Evolutionary conservation across 2,329 filamentous ascomycete species (phyloP).

Genomic region (Ambrosiella beaveri): DNA sequence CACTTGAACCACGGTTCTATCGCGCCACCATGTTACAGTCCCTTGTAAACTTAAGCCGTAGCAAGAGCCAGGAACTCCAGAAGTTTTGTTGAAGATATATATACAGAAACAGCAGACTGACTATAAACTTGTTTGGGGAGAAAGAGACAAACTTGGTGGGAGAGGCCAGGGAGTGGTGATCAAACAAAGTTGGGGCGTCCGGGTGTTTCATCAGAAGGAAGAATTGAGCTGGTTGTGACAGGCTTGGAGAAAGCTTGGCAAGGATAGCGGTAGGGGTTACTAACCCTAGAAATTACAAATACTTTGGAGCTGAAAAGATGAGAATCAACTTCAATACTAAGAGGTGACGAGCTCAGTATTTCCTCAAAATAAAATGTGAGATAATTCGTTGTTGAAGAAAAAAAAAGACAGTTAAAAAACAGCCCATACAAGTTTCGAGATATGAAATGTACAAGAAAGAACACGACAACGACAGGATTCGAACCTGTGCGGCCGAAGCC

Average conservation of each 20-base stretch:
- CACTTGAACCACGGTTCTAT: no score
- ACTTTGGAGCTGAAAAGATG: no score
- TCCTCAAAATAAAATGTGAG: not conserved
- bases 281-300: not conserved
- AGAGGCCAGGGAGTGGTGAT: slow-evolving; percentile 1
- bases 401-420: not conserved
- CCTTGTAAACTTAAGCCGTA: no score
- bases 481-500: slow-evolving; percentile 11
- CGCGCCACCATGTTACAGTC: no score
- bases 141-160: not conserved
- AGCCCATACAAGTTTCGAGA: not conserved
- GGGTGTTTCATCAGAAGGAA: slow-evolving; percentile 4
- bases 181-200: slow-evolving; percentile 9
- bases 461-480: slow-evolving; percentile 10
- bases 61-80: no score
- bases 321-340: no score
- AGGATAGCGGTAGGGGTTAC: not conserved
- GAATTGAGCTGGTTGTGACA: slow-evolving; percentile 3
- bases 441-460: not conserved
- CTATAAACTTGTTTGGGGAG: not conserved
- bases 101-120: no score
- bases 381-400: not conserved
- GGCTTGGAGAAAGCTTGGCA: not conserved
- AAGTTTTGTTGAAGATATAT: no score
- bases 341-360: no score